phyloP scores from a whole-genome alignment of 345 rosid genomes.

The Gossypium stocksii region DNA sequence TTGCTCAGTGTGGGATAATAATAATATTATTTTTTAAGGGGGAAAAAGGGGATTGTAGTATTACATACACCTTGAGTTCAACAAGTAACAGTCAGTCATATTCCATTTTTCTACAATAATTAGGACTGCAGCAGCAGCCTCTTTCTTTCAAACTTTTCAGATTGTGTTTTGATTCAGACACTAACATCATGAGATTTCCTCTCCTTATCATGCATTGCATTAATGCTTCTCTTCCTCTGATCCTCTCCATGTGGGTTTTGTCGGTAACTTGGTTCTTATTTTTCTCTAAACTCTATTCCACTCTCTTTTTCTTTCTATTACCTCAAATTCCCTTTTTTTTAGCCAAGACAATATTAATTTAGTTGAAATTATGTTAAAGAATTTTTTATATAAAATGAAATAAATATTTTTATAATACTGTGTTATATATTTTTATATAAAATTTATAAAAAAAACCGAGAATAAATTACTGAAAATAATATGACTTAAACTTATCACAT shows the following conservation, averaged over 20 bases:
- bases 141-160: slow-evolving; percentile 30
- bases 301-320: too few species aligned
- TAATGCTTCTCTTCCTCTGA: slow-evolving; percentile 8
- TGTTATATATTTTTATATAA: too few species aligned
- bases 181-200: slow-evolving; percentile 44
- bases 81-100: slow-evolving; percentile 28
- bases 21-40: neutral
- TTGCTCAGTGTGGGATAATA: neutral
- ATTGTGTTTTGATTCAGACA: slow-evolving; percentile 47
- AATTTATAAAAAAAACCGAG: too few species aligned
- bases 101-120: slow-evolving; percentile 31
- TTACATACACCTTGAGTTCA: slow-evolving; percentile 31
- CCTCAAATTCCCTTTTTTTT: neutral
- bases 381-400: too few species aligned
- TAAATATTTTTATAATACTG: too few species aligned
- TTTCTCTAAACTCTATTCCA: neutral
- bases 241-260: slow-evolving; percentile 18
- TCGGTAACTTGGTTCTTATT: neutral
- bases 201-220: slow-evolving; percentile 38
- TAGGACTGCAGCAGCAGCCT: slow-evolving; percentile 32
- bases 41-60: too few species aligned
- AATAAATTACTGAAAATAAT: too few species aligned
- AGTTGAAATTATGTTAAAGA: too few species aligned
- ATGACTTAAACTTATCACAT: too few species aligned
- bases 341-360: too few species aligned